Evolutionary conservation across 1,284 basidiomycete genomes (phyloP).

Genomic region (Leccinum pachyderme): DNA sequence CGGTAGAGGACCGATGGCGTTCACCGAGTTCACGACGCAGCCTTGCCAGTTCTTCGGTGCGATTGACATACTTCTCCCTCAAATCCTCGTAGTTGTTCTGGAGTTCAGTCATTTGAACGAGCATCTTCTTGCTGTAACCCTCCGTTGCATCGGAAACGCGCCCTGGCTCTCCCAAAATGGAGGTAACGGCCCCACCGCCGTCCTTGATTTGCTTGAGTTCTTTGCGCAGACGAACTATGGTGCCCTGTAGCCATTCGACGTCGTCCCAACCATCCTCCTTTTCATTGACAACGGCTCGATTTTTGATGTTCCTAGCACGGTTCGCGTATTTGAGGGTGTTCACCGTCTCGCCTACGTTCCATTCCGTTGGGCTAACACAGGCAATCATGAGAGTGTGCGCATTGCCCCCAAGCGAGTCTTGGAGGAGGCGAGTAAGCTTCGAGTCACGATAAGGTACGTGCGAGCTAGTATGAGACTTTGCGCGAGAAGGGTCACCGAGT

Average conservation of each 20-base stretch:
- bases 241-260: conserved; percentile 91
- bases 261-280: conserved; percentile 99
- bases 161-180: conserved; percentile 28
- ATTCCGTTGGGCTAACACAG: conserved; percentile 94
- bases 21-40: conserved; percentile 75
- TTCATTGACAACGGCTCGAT: conserved; percentile 88
- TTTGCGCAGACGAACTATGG: conserved; percentile 80
- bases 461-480: conserved; percentile 70
- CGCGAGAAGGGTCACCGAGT: conserved; percentile 88
- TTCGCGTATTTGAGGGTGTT: conserved; percentile 99
- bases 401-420: too few species aligned
- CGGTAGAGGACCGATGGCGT: conserved; percentile 56
- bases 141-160: conserved; percentile 41
- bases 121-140: conserved; percentile 66
- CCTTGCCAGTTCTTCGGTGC: conserved; percentile 84
- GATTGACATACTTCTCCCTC: conserved; percentile 80
- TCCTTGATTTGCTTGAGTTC: conserved; percentile 79
- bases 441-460: too few species aligned
- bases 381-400: conserved; percentile 99
- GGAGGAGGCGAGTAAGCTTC: too few species aligned
- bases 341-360: conserved; percentile 92
- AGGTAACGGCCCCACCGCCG: conserved; percentile 40
- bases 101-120: conserved; percentile 74
- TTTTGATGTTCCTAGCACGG: conserved; percentile 96
- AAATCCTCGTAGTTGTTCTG: conserved; percentile 82